Base-by-base conservation (phyloP, 805 yeast genomes). In the Yarrowia porcina region DNA sequence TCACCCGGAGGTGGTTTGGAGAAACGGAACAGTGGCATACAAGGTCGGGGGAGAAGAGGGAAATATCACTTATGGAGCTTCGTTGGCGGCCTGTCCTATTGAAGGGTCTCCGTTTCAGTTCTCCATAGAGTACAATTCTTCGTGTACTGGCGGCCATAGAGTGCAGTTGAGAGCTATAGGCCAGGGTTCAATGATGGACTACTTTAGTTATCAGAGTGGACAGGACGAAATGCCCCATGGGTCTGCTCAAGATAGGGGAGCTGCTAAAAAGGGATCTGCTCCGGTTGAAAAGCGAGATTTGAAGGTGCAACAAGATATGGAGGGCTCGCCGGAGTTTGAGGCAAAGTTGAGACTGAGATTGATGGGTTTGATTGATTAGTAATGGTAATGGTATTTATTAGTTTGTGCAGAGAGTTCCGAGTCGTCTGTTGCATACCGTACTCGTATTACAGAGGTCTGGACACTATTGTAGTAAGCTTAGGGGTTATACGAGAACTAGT, bases 1-100 rank as follows among this genome's bases (percentile, higher is more conserved):
- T 15, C 59, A 52, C 9, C 59, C 59, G 5, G 59, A 52, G 25
- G 59, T 52, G n/a, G 44, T 52, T 21, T 52, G 59, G 59, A 42
- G 59, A 6, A 52, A 52, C 17, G 59, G 59, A 17, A 52, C 59
- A 2, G 59, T 52, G n/a, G 59, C 59, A 5, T 36, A 35, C 33
- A 35, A 25, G 33, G n/a, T 17, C 1, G 33, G 25, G 0, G 59
- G 44, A 12, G 23, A 17, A 6, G 25, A n/a, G 23, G 33, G 33
- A 4, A 52, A 52, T 21, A 18, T 33, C 5, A 52, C 59, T 9
- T 52, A 35, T 13, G 59, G 59, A 3, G 59, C 59, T 6, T 17
- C 44, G 18, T 8, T 52, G 33, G 25, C 59, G 1, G 59, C 59
- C 17, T 52, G 59, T 25, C 59, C 59, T 5, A 13, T 52, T 6